These are phyloP conservation scores for Cardiospermum halicacabum DNA, from an alignment of 345 rosid species.

Conservation along the genomic window DNA sequence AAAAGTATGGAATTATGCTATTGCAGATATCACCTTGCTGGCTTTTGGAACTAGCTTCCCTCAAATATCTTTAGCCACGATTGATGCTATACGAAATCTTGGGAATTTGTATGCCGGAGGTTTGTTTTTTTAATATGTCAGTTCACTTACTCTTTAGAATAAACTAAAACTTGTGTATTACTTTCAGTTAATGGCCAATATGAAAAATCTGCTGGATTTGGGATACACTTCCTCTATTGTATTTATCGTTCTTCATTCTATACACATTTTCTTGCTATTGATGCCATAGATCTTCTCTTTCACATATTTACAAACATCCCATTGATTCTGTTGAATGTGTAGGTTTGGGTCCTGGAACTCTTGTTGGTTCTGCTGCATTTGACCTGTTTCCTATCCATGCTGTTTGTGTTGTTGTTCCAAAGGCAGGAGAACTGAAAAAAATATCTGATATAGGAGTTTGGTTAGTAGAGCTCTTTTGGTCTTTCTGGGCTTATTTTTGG, in stretches of 20 bases:
- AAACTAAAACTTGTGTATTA: slow-evolving; percentile 1
- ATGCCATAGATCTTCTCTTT: background rate
- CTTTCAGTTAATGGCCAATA: background rate
- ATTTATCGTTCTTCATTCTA: background rate
- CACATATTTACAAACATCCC: slow-evolving; percentile 6
- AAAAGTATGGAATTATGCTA: slow-evolving; percentile 88
- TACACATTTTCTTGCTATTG: background rate
- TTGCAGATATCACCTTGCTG: slow-evolving; percentile 78
- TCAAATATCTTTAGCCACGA: slow-evolving; percentile 88
- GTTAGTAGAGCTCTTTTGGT: slow-evolving; percentile 95
- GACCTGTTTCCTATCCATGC: slow-evolving; percentile 97
- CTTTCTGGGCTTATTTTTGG: slow-evolving; percentile 97
- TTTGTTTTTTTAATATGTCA: slow-evolving; percentile 20
- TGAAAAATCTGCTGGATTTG: background rate
- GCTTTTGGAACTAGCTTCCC: slow-evolving; percentile 99
- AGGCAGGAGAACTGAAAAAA: slow-evolving; percentile 91
- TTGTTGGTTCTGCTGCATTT: slow-evolving; percentile 97
- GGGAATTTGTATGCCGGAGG: slow-evolving; percentile 85
- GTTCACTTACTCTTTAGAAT: background rate
- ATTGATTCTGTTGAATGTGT: slow-evolving; percentile 6
- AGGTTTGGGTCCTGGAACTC: slow-evolving; percentile 98
- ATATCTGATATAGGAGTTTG: slow-evolving; percentile 95
- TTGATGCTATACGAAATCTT: slow-evolving; percentile 71
- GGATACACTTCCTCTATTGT: background rate
- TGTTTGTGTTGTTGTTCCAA: slow-evolving; percentile 92